Conservation (phyloP, 2,329 filamentous ascomycete genomes). For the Diaporthe nobilis region DNA sequence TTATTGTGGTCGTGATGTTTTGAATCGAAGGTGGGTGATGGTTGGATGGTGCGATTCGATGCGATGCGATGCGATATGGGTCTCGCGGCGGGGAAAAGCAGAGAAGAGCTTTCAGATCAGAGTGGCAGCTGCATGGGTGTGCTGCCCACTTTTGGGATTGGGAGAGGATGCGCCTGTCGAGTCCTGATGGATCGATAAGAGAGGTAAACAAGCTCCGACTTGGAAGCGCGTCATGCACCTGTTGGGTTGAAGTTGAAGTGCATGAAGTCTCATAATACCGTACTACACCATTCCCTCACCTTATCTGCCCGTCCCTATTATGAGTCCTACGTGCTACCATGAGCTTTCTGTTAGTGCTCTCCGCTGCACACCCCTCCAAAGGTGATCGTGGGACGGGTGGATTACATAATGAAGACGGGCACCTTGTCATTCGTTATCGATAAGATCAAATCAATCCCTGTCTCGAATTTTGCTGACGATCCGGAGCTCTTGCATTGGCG, state of each 20-base stretch:
- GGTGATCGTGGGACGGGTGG: background rate
- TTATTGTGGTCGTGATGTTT: background rate
- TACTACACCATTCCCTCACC: background rate
- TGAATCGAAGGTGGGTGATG: background rate
- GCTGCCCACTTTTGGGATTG: background rate
- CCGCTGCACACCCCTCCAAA: background rate
- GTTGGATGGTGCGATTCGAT: constrained; percentile 21
- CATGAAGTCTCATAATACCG: constrained; percentile 30
- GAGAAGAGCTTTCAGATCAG: constrained; percentile 23
- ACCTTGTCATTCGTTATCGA: constrained; percentile 30
- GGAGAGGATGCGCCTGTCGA: background rate
- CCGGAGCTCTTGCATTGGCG: constrained; percentile 36
- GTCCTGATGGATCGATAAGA: background rate
- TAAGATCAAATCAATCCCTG: constrained; percentile 19
- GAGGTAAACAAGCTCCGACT: constrained; percentile 18
- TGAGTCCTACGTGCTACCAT: background rate
- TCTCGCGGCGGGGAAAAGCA: constrained; percentile 10
- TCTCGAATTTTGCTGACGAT: constrained; percentile 41
- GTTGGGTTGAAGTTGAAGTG: background rate
- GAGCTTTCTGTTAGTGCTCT: background rate
- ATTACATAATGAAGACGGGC: background rate
- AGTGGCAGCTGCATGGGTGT: background rate
- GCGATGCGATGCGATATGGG: constrained; percentile 23
- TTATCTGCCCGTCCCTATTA: background rate
- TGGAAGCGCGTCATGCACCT: constrained; percentile 24